Percentiles rank a stretch among this genome's conserved stretches.
Evolutionary conservation across 1,284 basidiomycete species (phyloP).

Genomic region (Phylloboletellus chloephorus): DNA sequence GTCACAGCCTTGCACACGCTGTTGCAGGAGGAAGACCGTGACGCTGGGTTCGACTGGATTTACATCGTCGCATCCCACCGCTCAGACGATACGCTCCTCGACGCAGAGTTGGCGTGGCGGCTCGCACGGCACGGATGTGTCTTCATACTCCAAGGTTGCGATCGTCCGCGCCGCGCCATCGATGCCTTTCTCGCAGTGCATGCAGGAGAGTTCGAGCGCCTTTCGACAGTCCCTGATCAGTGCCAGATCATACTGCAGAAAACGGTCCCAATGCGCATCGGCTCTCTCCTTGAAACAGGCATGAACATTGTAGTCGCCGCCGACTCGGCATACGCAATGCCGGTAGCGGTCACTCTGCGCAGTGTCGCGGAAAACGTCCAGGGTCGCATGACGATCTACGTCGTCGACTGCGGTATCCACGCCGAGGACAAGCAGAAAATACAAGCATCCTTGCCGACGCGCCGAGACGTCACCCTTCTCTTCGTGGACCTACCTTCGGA

Average conservation of each 20-base stretch:
- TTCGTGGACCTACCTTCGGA: conserved; percentile 36
- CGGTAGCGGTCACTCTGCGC: conserved; percentile 42
- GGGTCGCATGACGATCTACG: conserved; percentile 41
- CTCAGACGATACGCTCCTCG: conserved; percentile 54
- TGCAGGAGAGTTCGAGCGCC: conserved; percentile 40
- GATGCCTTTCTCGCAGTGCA: conserved; percentile 52
- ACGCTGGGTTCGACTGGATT: conserved; percentile 52
- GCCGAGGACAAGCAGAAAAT: conserved; percentile 33
- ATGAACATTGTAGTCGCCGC: conserved; percentile 40
- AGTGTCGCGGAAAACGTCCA: conserved; percentile 34
- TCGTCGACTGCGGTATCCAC: conserved; percentile 41
- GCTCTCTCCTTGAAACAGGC: conserved; percentile 37
- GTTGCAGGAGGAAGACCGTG: conserved; percentile 38
- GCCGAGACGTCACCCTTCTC: conserved; percentile 33
- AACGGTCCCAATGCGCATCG: conserved; percentile 47
- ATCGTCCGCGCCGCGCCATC: conserved; percentile 51
- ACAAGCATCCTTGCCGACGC: conserved; percentile 22
- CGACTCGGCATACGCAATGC: conserved; percentile 41
- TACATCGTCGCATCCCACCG: conserved; percentile 58
- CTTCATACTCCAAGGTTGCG: conserved; percentile 55
- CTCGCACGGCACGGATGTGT: conserved; percentile 46
- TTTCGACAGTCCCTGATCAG: conserved; percentile 35
- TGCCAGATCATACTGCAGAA: conserved; percentile 53
- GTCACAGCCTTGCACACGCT: conserved; percentile 47
- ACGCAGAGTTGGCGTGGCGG: conserved; percentile 55